Conservation (phyloP, 148 eudicot genomes). For the Fallopia convolvulus region DNA sequence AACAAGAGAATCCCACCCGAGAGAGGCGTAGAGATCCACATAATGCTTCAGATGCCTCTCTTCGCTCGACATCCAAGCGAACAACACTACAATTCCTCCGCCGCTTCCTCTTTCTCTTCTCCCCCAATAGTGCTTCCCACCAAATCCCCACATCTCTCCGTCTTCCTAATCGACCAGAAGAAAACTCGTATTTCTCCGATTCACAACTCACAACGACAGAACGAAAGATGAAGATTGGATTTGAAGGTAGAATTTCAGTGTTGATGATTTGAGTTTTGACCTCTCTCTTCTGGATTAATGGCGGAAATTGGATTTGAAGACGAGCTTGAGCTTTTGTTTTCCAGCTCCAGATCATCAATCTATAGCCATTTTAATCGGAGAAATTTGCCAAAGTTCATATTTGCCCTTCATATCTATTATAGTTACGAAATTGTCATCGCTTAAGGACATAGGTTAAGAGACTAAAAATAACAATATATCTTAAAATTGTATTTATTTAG, state of each 20-base stretch:
- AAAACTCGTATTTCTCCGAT: constrained; percentile 1
- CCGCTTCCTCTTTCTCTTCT: constrained; percentile 25
- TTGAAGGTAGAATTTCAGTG: background rate
- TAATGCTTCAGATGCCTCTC: constrained; percentile 71
- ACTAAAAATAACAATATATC: no score
- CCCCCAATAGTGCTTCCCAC: constrained; percentile 91
- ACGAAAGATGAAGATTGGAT: background rate
- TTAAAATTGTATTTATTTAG: no score
- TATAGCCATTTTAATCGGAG: background rate
- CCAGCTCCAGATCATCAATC: background rate
- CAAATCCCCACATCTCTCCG: constrained; percentile 79
- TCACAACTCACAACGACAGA: background rate
- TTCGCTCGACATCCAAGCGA: constrained; percentile 94
- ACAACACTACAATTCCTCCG: constrained; percentile 71
- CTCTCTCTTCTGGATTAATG: constrained; percentile 3
- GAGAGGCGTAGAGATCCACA: constrained; percentile 66
- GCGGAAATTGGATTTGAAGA: background rate
- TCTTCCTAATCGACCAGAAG: background rate
- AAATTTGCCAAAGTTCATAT: background rate
- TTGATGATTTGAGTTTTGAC: background rate
- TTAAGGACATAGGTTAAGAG: no score
- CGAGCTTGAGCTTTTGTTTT: background rate
- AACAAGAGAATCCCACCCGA: constrained; percentile 87
- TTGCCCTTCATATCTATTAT: background rate
- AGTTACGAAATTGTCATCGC: background rate